Evolutionary conservation across 2,329 filamentous ascomycete genomes (phyloP).

Genomic region (Phoma herbarum): DNA sequence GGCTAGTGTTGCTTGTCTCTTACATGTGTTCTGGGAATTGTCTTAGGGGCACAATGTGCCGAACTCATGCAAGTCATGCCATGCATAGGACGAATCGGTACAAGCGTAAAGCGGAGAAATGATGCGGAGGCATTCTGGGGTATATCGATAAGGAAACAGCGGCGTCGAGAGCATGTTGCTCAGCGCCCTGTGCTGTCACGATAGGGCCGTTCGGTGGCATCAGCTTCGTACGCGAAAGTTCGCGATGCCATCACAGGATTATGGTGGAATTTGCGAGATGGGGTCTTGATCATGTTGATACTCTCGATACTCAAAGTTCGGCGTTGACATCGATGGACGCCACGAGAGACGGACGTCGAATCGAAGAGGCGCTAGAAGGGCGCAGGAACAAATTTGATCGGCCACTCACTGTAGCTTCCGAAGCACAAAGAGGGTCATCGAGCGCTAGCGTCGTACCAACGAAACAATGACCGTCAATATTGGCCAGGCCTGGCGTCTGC

Average conservation of each 20-base stretch:
- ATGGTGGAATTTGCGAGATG: too few species aligned
- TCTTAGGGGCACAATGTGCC: too few species aligned
- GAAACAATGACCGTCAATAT: conserved; percentile 1
- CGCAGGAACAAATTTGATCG: conserved; percentile 15
- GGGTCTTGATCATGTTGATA: not conserved
- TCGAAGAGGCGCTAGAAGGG: conserved; percentile 17
- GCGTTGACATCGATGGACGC: not conserved
- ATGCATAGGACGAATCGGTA: conserved; percentile 29
- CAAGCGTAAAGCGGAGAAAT: conserved; percentile 42
- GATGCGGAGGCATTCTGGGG: conserved; percentile 36
- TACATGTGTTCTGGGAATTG: too few species aligned
- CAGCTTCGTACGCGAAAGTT: not conserved
- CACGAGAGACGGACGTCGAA: conserved; percentile 1
- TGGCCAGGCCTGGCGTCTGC: conserved; percentile 13
- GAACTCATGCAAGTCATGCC: conserved; percentile 11
- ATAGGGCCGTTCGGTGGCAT: conserved; percentile 10
- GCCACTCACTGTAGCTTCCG: conserved; percentile 13
- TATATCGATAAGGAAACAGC: conserved; percentile 25
- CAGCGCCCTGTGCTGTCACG: conserved; percentile 29
- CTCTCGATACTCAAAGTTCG: not conserved
- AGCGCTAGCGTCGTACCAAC: conserved; percentile 10
- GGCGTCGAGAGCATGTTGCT: conserved; percentile 29
- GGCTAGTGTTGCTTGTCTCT: too few species aligned
- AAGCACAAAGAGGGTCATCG: conserved; percentile 12
- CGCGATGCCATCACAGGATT: not conserved